phyloP scores from a whole-genome alignment of 176 grass and related monocot species.

The Oropetium thomaeum region DNA sequence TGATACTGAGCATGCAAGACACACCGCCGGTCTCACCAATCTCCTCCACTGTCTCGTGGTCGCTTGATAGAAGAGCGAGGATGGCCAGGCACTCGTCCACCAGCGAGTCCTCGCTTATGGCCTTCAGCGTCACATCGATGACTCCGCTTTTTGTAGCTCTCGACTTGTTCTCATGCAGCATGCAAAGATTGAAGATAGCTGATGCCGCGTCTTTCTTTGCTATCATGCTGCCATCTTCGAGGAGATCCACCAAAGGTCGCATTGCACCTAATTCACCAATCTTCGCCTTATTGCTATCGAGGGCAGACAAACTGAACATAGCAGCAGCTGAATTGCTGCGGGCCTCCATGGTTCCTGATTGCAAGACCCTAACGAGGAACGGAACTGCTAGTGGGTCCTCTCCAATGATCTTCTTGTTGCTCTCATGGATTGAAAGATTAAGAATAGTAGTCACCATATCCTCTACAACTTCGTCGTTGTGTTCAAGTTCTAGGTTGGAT shows the following conservation, averaged over 20 bases:
- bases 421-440: constrained; percentile 83
- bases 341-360: constrained; percentile 56
- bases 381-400: constrained; percentile 50
- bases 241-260: constrained; percentile 63
- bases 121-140: constrained; percentile 49
- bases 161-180: constrained; percentile 64
- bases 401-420: constrained; percentile 83
- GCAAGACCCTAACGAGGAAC: constrained; percentile 55
- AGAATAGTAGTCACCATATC: constrained; percentile 76
- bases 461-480: constrained; percentile 54
- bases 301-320: constrained; percentile 75
- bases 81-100: constrained; percentile 64
- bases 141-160: constrained; percentile 51
- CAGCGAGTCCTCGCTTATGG: constrained; percentile 40
- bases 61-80: constrained; percentile 50
- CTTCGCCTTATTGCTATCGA: constrained; percentile 62
- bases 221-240: constrained; percentile 54
- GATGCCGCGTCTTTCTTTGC: constrained; percentile 74
- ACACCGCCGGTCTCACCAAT: constrained; percentile 46
- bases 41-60: constrained; percentile 67
- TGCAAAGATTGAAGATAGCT: constrained; percentile 77
- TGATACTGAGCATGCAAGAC: constrained; percentile 48
- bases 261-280: constrained; percentile 60
- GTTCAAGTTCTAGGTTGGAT: constrained; percentile 39
- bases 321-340: constrained; percentile 74